Base-by-base conservation (phyloP, 768 basidiomycete species). In the Podaxis sp. region DNA sequence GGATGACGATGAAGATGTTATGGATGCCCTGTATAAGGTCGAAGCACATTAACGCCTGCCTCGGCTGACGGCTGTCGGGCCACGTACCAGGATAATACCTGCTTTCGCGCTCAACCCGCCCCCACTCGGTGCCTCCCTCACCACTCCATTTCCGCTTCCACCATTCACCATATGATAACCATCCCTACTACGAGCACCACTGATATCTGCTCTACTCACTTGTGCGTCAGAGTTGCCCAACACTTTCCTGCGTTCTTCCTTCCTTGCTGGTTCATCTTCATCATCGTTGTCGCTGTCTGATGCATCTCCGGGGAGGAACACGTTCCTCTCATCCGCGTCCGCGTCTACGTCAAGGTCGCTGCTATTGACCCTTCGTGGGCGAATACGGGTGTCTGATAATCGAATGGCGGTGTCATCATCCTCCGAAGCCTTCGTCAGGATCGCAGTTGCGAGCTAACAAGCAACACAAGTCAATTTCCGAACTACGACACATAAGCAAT, bases 1-100 rank as follows among this genome's bases (percentile, higher is more conserved):
- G 96, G 6, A 97, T 77, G 63, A 98, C 96, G 65, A 99, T 80
- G 74, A 91, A 96, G 63, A 97, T 84, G 70, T 97, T 98, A 75
- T 98, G 95, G 57, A 98, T 96, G 44, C 96, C 95, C 93, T 95
- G 64, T 37, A 50, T 4, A 26, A 40, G 10, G 5, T 46, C 24
- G 26, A 37, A 50, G 38, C 30, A 26, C 57, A 58, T 30, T 37
- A 53, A 24, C 17, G 15, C 15, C 53, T 48, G 60, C 10, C 57
- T 59, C 41, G 52, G 28, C 59, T 8, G 44, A 11, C 36, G 48
- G 33, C 60, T 11, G 44, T 50, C 56, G 37, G 49, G 53, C 53
- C 40, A 81, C 87, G 63, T 66, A 93, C 91, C 63, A 95, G 75
- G 58, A 95, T 94, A 46, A 94, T 89, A 6, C 96, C 96, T 0